A percentile compares a stretch with the other conserved stretches of the same genome.
Conservation (phyloP, 1,284 basidiomycete species). For the Sutorius eximius region DNA sequence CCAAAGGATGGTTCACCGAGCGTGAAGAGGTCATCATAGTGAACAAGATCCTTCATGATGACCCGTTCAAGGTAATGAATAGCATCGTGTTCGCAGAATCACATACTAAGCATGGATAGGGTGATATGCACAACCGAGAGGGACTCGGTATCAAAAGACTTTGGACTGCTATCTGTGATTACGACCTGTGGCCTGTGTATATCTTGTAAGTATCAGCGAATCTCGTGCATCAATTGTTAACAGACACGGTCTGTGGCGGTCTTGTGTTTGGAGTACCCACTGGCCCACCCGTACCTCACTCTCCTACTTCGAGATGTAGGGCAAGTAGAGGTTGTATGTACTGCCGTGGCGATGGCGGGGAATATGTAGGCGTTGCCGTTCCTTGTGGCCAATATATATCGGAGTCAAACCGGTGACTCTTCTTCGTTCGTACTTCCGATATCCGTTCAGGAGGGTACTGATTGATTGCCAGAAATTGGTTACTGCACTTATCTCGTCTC, state of each 20-base stretch:
- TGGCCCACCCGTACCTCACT: constrained; percentile 60
- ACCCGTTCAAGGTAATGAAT: constrained; percentile 55
- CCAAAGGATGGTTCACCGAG: constrained; percentile 70
- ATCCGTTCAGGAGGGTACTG: neutral
- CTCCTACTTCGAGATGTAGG: constrained; percentile 60
- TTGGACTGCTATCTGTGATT: constrained; percentile 59
- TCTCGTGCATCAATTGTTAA: neutral
- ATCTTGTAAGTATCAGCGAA: constrained; percentile 40
- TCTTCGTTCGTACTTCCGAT: constrained; percentile 7
- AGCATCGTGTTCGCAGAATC: neutral
- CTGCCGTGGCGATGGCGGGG: constrained; percentile 47
- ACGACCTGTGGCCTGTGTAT: constrained; percentile 72
- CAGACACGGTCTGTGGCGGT: constrained; percentile 31
- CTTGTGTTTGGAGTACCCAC: constrained; percentile 50
- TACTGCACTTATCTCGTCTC: constrained; percentile 14
- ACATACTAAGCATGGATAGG: constrained; percentile 28
- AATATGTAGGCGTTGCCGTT: constrained; percentile 49
- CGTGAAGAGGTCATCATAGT: constrained; percentile 57
- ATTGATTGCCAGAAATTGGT: constrained; percentile 8
- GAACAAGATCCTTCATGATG: constrained; percentile 63
- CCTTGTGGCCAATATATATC: constrained; percentile 12
- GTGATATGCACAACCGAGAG: constrained; percentile 80
- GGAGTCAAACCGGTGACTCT: constrained; percentile 13
- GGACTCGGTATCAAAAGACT: constrained; percentile 55
- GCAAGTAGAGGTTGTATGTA: constrained; percentile 21